A percentile compares a stretch with the other conserved stretches of the same genome.
Conservation (phyloP, 257 asterid species). For the Solanum sitiens region DNA sequence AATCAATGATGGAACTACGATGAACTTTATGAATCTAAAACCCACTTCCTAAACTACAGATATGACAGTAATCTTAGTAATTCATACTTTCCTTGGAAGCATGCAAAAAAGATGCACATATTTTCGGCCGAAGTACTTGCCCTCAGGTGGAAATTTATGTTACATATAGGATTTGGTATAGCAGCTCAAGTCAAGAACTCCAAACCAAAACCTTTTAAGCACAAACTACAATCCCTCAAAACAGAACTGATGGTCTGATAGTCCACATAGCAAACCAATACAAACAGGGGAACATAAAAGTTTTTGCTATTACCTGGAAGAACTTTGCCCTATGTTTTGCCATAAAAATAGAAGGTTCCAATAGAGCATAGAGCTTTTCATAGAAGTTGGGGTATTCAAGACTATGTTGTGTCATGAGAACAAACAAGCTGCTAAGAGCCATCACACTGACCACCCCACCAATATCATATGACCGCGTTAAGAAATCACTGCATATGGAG, state of each 20-base stretch:
- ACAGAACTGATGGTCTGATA: not conserved
- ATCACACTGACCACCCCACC: constrained; percentile 97
- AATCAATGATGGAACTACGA: not conserved
- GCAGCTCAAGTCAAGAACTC: not conserved
- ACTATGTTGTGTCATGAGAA: constrained; percentile 92
- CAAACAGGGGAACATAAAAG: not conserved
- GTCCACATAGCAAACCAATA: not conserved
- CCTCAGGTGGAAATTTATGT: not conserved
- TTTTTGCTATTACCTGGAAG: constrained; percentile 42
- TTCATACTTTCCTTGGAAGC: not conserved
- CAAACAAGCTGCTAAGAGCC: constrained; percentile 85
- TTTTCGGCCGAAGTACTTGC: not conserved
- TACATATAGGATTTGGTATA: not conserved
- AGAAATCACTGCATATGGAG: constrained; percentile 69
- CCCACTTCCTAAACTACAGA: not conserved
- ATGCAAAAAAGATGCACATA: not conserved
- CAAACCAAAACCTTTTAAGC: not conserved
- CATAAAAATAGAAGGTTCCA: constrained; percentile 83
- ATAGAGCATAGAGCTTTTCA: constrained; percentile 68
- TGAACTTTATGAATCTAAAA: not conserved
- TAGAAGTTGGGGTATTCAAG: constrained; percentile 94
- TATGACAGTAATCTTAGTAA: not conserved
- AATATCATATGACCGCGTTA: constrained; percentile 83
- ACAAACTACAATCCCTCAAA: not conserved
- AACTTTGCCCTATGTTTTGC: constrained; percentile 86